Evolutionary conservation across 2,329 filamentous ascomycete genomes (phyloP).

Genomic region (Coniella vitis): DNA sequence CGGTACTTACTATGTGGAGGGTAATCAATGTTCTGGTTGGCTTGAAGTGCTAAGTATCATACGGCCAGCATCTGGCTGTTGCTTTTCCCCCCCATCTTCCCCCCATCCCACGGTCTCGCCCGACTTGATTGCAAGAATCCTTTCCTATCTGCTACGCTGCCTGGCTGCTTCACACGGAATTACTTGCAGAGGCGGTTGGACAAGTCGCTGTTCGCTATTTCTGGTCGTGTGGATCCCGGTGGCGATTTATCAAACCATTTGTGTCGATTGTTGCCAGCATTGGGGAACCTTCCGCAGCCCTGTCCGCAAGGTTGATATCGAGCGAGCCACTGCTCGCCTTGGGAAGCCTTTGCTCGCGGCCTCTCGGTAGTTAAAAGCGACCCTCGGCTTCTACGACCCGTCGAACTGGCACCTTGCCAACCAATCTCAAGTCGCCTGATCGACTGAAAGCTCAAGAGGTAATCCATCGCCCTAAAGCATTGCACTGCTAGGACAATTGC

Average conservation of each 20-base stretch:
- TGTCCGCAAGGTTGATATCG: conserved; percentile 12
- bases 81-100: conserved; percentile 1
- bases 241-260: conserved; percentile 11
- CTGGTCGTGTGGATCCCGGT: conserved; percentile 16
- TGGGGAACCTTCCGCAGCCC: conserved; percentile 11
- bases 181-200: conserved; percentile 12
- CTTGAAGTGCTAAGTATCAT: neutral
- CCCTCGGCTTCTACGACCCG: conserved; percentile 5
- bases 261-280: conserved; percentile 11
- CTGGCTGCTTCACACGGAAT: conserved; percentile 4
- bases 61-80: conserved; percentile 4
- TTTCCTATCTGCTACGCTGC: conserved; percentile 7
- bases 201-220: conserved; percentile 4
- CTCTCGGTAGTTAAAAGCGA: conserved; percentile 13
- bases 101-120: neutral
- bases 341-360: conserved; percentile 10
- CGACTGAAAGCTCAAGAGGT: conserved; percentile 10
- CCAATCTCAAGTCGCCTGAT: conserved; percentile 11
- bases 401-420: neutral
- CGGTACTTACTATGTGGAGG: neutral
- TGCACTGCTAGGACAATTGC: conserved; percentile 12
- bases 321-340: conserved; percentile 9
- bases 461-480: conserved; percentile 11
- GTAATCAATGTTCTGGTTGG: no score
- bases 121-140: conserved; percentile 3